Evolutionary conservation across 805 yeast genomes (phyloP), one percentile per base, ranked within the genome.

Genomic region (Diddensiella transvaalensis): DNA sequence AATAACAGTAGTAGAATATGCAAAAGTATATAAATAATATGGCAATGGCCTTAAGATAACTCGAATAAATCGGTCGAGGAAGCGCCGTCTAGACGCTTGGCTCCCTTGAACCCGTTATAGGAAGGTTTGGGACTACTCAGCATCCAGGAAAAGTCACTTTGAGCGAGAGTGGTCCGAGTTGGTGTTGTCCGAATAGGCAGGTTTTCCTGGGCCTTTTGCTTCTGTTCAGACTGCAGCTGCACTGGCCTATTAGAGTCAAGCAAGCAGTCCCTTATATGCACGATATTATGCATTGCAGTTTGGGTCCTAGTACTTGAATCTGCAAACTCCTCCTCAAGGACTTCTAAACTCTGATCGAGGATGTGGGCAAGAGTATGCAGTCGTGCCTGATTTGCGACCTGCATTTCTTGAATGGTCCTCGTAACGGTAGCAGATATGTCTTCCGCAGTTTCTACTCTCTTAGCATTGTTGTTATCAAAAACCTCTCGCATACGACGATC

Each of bases 81-180:
- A 4, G 3, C 11, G 11, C 17, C 13, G 18, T 21, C 37, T 15
- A 21, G 18, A 17, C 21, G 33, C 24, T 18, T 21, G 42, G 24
- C 36, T 4, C 22, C 32, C 32, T 40, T 43, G 33, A 22, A 38
- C 17, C 48, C 48, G 29, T 4, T 42, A 22, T 26, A 23, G 23
- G 13, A 35, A 24, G 36, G 51, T 29, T 18, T 36, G 51, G 53
- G 56, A 32, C 47, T 39, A 4, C 54, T 58, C 1, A 59, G 48
- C 60, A 59, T 59, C 62, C 62, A 59, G 1, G 62, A 56, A 50
- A 54, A 59, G 26, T 58, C 60, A 30, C 59, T 51, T 22, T 59
- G 60, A 5, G 62, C 60, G 4, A 59, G 36, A 8, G 60, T 51
- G 17, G 50, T 47, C 38, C 59, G 30, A 2, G 47, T 48, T 2